Evolutionary conservation across 2,329 filamentous ascomycete genomes (phyloP).

Genomic region (Plectosphaerella plurivora): DNA sequence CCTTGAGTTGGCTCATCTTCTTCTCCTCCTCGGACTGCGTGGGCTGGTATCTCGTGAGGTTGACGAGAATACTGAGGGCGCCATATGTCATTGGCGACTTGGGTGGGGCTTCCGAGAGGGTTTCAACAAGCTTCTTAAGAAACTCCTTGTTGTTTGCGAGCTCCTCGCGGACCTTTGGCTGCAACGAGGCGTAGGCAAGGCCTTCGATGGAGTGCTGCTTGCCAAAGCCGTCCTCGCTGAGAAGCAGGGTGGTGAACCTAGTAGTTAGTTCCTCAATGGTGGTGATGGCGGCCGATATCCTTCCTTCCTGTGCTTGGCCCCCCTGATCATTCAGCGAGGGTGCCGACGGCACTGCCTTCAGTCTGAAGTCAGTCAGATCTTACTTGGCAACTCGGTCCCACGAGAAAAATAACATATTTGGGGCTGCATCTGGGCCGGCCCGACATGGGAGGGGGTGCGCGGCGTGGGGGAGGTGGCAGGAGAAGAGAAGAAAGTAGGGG

Average conservation of each 20-base stretch:
- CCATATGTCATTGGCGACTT: slow-evolving; percentile 77
- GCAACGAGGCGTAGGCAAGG: slow-evolving; percentile 85
- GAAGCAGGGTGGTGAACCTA: slow-evolving; percentile 63
- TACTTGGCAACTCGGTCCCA: slow-evolving; percentile 7
- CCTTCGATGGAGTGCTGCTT: slow-evolving; percentile 79
- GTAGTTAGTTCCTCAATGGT: slow-evolving; percentile 62
- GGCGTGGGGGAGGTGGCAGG: background rate
- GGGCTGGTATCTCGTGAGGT: slow-evolving; percentile 78
- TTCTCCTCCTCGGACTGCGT: slow-evolving; percentile 83
- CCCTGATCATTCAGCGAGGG: slow-evolving; percentile 30
- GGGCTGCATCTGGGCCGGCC: background rate
- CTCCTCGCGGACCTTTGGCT: slow-evolving; percentile 78
- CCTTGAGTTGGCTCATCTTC: slow-evolving; percentile 86
- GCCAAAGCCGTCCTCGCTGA: slow-evolving; percentile 51
- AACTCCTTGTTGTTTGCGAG: slow-evolving; percentile 66
- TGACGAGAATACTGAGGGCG: slow-evolving; percentile 77
- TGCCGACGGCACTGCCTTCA: slow-evolving; percentile 51
- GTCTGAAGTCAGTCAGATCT: slow-evolving; percentile 41
- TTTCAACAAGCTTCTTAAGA: slow-evolving; percentile 64
- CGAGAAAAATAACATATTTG: background rate
- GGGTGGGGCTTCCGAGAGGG: slow-evolving; percentile 52
- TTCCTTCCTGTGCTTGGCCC: slow-evolving; percentile 22
- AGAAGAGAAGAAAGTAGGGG: background rate
- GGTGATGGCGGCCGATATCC: slow-evolving; percentile 49
- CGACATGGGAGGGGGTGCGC: background rate